Base-by-base conservation (phyloP, 2,329 filamentous ascomycete species). In the Diaporthe humulicola region DNA sequence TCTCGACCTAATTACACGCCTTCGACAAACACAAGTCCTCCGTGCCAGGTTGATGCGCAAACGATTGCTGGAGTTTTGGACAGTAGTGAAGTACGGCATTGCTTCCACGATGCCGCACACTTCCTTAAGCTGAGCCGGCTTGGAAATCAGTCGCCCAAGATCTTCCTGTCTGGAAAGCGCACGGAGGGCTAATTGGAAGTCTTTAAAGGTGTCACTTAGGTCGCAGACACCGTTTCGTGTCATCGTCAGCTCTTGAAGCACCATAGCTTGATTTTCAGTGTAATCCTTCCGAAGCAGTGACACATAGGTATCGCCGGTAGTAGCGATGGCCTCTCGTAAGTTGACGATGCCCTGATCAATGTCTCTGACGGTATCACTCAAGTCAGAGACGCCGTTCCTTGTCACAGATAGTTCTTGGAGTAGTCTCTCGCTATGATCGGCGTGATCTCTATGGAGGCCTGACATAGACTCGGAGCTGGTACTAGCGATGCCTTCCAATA, bases 1-100 rank as follows among this genome's bases (percentile, higher is more conserved):
- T 28, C 54, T 57, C 15, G 48, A 57, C 36, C 67, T 70, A 3
- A n/a, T n/a, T 9, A 70, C 10, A 33, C 67, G 67, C 67, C 57
- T 57, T 28, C 33, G 48, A 45, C 67, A 70, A 22, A 70, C 17
- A n/a, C 67, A 70, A 30, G 22, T 57, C n/a, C 33, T 70, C 36
- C 33, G 50, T 36, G 3, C 22, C 36, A 22, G 36, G n/a, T 9
- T 57, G 33, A 30, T n/a, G 6, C 4, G 48, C 4, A n/a, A 22
- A 45, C 22, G 30, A 8, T 54, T 8, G 33, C 2, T 36, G n/a
- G n/a, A 45, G 7, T 40, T 22, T 19, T 30, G 19, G 36, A 14
- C 45, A 2, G 3, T 30, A 36, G n/a, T 56, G 33, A 36, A 9
- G 4, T 12, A 14, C n/a, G 50, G 8, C 14, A 15, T 0, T 22